A percentile compares a stretch with the other conserved stretches of the same genome.
Evolutionary conservation across 805 yeast genomes (phyloP).

Genomic region (Millerozyma acaciae): DNA sequence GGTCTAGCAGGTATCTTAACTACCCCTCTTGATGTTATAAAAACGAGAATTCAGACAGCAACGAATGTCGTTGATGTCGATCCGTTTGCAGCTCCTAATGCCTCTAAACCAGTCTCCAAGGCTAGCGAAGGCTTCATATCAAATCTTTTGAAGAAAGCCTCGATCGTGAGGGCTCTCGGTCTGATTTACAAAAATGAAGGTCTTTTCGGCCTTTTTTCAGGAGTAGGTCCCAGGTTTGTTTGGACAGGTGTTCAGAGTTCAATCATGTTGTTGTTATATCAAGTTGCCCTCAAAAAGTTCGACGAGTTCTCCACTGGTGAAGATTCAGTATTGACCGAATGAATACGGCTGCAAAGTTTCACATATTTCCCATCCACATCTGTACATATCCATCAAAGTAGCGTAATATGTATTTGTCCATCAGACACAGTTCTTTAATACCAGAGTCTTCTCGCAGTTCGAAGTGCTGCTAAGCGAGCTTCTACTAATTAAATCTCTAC

Average conservation of each 20-base stretch:
- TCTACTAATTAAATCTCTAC: no score
- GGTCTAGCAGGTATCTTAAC: slow-evolving; percentile 87
- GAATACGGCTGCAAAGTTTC: no score
- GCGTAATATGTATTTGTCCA: no score
- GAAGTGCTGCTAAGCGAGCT: no score
- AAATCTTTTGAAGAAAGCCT: slow-evolving; percentile 14
- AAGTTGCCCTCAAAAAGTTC: slow-evolving; percentile 60
- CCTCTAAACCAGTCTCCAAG: neutral
- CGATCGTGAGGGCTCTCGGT: slow-evolving; percentile 30
- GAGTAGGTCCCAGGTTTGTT: slow-evolving; percentile 93
- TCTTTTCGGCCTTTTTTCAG: slow-evolving; percentile 73
- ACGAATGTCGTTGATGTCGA: slow-evolving; percentile 19
- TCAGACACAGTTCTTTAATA: no score
- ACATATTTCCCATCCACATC: no score
- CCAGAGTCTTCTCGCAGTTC: no score
- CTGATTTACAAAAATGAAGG: slow-evolving; percentile 72
- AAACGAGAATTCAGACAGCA: slow-evolving; percentile 91
- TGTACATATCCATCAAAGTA: no score
- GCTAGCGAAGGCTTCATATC: slow-evolving; percentile 5
- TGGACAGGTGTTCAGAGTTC: slow-evolving; percentile 97
- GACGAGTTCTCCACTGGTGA: no score
- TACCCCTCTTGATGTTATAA: slow-evolving; percentile 88
- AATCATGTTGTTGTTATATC: slow-evolving; percentile 87
- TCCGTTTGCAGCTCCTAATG: neutral
- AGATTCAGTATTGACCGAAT: no score